Evolutionary conservation across 108 stramenopile genomes (phyloP), one percentile per base, ranked within the genome.

Genomic region (Schizochytrium sp.): DNA sequence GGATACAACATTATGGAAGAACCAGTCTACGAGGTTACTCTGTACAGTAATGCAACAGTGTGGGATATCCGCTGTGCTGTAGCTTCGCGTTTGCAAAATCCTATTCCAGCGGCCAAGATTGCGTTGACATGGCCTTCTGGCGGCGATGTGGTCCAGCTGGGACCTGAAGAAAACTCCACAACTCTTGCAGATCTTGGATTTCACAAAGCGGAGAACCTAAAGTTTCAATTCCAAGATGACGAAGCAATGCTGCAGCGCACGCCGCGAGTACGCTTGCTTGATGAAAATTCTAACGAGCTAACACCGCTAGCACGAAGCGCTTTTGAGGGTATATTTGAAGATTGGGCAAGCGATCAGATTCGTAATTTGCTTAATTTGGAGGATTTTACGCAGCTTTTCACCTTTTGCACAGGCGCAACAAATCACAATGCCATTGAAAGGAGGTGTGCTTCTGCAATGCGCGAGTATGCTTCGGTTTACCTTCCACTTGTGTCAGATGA

Each of bases 141-240:
- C 0, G 53, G 53, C 15, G 73, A 83, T 7, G 13, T 5, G 5
- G 73, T 13, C 4, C 73, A 17, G n/a, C 10, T 83, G 5, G 53
- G 50, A 4, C 28, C 28, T n/a, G 50, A 53, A n/a, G 73, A 83
- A 28, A 83, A 83, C 46, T 44, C 73, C 13, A 83, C 50, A 28
- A 83, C 73, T n/a, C 73, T 83, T 17, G 50, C 46, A 5, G 73
- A 83, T 49, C 73, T 83, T 28, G 73, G 73, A n/a, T 83, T 83
- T 2, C 4, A 46, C 53, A 0, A n/a, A 10, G 19, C 46, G 5
- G 73, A 83, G n/a, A 83, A n/a, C 19, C 73, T 83, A n/a, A 2
- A 38, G 50, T 83, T 83, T 40, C 4, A 55, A 47, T 40, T 38
- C 46, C 46, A 8, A 55, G 73, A 83, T 53, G 73, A 83, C 15